Evolutionary conservation across 2,329 filamentous ascomycete genomes (phyloP).

Genomic region (Epichloe glyceriae): DNA sequence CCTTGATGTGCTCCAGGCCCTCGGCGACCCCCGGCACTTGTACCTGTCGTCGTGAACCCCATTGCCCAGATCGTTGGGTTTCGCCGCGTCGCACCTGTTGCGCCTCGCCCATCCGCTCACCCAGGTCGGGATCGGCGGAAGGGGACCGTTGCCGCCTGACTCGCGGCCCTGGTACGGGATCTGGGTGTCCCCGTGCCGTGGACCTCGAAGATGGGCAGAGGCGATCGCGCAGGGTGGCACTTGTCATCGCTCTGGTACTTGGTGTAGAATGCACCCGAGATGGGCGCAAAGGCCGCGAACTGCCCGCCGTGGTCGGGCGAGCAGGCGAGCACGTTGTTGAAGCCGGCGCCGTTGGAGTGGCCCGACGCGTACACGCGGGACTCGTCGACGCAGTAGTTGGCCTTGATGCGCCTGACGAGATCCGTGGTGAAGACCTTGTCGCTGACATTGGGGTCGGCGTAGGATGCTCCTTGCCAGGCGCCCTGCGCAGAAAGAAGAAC

Average conservation of each 20-base stretch:
- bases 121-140: slow-evolving; percentile 31
- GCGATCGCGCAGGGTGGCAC: slow-evolving; percentile 26
- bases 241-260: slow-evolving; percentile 15
- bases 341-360: slow-evolving; percentile 32
- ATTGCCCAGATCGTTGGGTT: slow-evolving; percentile 1
- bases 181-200: slow-evolving; percentile 35
- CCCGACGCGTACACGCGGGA: slow-evolving; percentile 30
- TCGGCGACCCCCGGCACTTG: slow-evolving; percentile 8
- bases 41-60: slow-evolving; percentile 9
- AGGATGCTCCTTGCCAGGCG: slow-evolving; percentile 27
- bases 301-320: slow-evolving; percentile 20
- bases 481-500: slow-evolving; percentile 12
- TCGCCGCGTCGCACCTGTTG: slow-evolving; percentile 7
- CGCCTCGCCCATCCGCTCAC: slow-evolving; percentile 24
- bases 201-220: slow-evolving; percentile 34
- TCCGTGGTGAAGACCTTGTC: slow-evolving; percentile 32
- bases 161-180: slow-evolving; percentile 30
- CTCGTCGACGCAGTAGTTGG: slow-evolving; percentile 26
- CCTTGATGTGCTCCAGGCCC: slow-evolving; percentile 10
- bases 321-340: slow-evolving; percentile 29
- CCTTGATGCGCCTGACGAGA: slow-evolving; percentile 26
- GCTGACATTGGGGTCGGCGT: slow-evolving; percentile 17
- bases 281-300: slow-evolving; percentile 29
- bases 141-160: slow-evolving; percentile 23
- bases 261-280: slow-evolving; percentile 30